Conservation (phyloP, 176 grass and related monocot genomes). For the Melocanna baccifera region DNA sequence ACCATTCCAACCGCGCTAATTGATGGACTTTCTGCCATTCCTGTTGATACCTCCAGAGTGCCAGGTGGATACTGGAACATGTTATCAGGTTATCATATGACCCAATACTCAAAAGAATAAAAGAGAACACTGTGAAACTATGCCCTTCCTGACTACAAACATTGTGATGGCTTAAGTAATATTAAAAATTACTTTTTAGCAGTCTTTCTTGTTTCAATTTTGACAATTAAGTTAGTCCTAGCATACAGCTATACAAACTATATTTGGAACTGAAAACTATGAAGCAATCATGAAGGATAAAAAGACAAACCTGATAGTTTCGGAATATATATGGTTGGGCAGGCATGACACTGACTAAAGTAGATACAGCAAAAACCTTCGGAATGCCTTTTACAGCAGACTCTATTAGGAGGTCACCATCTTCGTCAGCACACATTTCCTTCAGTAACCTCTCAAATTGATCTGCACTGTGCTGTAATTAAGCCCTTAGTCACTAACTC, state of each 20-base stretch:
- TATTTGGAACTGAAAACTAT: constrained; percentile 23
- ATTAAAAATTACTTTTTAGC: background rate
- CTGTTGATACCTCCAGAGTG: constrained; percentile 71
- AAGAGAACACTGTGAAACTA: background rate
- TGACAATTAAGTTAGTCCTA: background rate
- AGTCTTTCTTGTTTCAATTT: constrained; percentile 16
- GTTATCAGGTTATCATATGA: constrained; percentile 2
- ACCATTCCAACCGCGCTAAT: constrained; percentile 39
- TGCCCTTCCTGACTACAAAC: background rate
- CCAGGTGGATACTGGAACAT: constrained; percentile 83
- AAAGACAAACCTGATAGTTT: constrained; percentile 81
- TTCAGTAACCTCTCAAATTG: constrained; percentile 92
- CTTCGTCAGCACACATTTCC: constrained; percentile 93
- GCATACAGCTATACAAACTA: constrained; percentile 16
- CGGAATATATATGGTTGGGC: constrained; percentile 95
- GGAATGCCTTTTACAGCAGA: constrained; percentile 91
- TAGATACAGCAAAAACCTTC: constrained; percentile 96
- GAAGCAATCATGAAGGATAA: constrained; percentile 13
- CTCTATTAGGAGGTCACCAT: constrained; percentile 96
- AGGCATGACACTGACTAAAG: constrained; percentile 88
- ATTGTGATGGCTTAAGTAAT: background rate
- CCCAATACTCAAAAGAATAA: constrained; percentile 16
- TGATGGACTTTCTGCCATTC: constrained; percentile 60
- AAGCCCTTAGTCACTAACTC: constrained; percentile 21
- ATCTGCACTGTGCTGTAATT: constrained; percentile 96